Percentiles rank a stretch among this genome's conserved stretches.
Evolutionary conservation across 2,329 filamentous ascomycete genomes (phyloP).

Genomic region (Fusarium sublunatum): DNA sequence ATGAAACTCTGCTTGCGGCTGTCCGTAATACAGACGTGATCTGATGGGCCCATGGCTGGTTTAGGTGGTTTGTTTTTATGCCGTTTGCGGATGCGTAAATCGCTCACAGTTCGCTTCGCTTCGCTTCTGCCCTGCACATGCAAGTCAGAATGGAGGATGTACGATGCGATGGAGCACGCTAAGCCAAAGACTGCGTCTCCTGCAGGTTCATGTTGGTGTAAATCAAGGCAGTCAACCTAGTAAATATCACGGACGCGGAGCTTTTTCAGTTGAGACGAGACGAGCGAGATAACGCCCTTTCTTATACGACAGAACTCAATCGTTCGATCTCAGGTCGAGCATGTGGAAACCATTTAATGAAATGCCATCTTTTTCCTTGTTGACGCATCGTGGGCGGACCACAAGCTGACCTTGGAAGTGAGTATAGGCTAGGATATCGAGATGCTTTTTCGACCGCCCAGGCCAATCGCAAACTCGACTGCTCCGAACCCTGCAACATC

Average conservation of each 20-base stretch:
- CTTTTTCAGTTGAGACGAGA: constrained; percentile 9
- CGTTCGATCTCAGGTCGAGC: constrained; percentile 27
- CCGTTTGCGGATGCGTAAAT: constrained; percentile 28
- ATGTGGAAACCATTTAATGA: constrained; percentile 25
- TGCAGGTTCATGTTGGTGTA: constrained; percentile 38
- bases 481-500: constrained; percentile 24
- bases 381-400: constrained; percentile 35
- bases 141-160: constrained; percentile 40
- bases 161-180: constrained; percentile 21
- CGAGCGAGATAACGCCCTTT: constrained; percentile 3
- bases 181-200: constrained; percentile 26
- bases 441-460: constrained; percentile 7
- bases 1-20: constrained; percentile 37
- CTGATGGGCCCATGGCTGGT: not conserved
- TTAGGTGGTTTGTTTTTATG: constrained; percentile 23
- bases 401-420: constrained; percentile 27
- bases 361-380: constrained; percentile 24
- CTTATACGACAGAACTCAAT: constrained; percentile 15
- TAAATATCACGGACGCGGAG: not conserved
- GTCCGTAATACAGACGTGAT: constrained; percentile 14
- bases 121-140: constrained; percentile 37
- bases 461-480: constrained; percentile 22
- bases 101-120: constrained; percentile 29
- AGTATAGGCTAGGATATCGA: constrained; percentile 19
- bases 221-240: constrained; percentile 20